Evolutionary conservation across 495 filamentous ascomycete species (phyloP).

Genomic region (Neurospora sp.): DNA sequence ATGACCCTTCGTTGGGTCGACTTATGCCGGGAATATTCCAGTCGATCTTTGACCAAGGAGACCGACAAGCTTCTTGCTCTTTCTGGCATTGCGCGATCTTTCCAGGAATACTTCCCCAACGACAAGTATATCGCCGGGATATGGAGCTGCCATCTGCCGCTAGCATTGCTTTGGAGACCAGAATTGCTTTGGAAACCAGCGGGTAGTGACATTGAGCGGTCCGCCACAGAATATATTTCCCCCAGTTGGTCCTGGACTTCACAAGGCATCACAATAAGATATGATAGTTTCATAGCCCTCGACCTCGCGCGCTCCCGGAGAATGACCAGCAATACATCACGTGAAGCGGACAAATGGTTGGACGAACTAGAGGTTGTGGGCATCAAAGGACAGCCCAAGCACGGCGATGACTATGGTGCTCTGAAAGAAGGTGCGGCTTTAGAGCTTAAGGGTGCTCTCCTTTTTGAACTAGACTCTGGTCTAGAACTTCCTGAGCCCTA

Average conservation of each 20-base stretch:
- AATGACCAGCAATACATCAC: neutral
- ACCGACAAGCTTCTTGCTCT: neutral
- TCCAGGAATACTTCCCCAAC: neutral
- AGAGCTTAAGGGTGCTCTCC: neutral
- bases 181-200: too few relatives aligned
- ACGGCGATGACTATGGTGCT: neutral
- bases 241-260: neutral
- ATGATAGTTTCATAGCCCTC: too few relatives aligned
- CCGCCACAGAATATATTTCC: neutral
- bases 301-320: too few relatives aligned
- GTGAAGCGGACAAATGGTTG: neutral
- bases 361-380: neutral
- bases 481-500: too few relatives aligned
- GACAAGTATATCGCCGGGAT: neutral
- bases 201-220: too few relatives aligned
- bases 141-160: neutral
- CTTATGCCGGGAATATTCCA: accelerated
- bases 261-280: too few relatives aligned
- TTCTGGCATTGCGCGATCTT: neutral
- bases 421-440: neutral
- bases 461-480: neutral
- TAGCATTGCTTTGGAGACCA: neutral
- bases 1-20: accelerated
- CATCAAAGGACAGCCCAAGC: neutral
- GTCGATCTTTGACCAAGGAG: neutral